Evolutionary conservation across 78 protist genomes (phyloP), one percentile per base, ranked within the genome.

Genomic region (Dictyostelium brefeldianum): DNA sequence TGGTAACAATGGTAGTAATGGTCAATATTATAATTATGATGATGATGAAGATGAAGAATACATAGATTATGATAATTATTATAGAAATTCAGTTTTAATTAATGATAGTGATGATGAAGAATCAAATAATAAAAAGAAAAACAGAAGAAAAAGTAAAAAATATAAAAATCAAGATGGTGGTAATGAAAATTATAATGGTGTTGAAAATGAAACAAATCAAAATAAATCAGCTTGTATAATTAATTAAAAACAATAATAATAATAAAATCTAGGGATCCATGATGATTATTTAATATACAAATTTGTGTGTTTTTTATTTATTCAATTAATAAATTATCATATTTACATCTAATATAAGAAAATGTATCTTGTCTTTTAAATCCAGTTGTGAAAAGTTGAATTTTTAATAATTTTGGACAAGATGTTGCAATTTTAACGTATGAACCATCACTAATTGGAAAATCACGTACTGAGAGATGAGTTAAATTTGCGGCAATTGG

Each of bases 1-100:
- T 14, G 46, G 27, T 29, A 65, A 11, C 15, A 65, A 65, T 9
- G 27, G 14, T 29, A 65, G 36, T 2, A 65, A 65, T 25, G 17
- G 17, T 25, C 41, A 6, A 18, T 59, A 59, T 59, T 3, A 59
- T 11, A 18, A 62, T 9, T 9, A 62, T 9, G 43, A 27, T 62
- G 71, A 62, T 62, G 71, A 62, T 25, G 71, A 62, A 62, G 71
- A 62, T 8, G 71, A 62, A n/a, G 73, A 65, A 65, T 65, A 65
- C 27, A 65, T 65, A 29, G 73, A 65, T 65, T 65, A 65, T 29
- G 73, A 65, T 65, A 41, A 65, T 29, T 65, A 65, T 29, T 65
- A 29, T 65, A 65, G 73, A 65, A 65, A 31, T 14, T 65, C 73
- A 11, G 73, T 65, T 12, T 10, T 65, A 17, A 41, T 65, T 29